Evolutionary conservation across 371 early-diverging fungal species (phyloP).

Genomic region (Rhizopus arrhizus): DNA sequence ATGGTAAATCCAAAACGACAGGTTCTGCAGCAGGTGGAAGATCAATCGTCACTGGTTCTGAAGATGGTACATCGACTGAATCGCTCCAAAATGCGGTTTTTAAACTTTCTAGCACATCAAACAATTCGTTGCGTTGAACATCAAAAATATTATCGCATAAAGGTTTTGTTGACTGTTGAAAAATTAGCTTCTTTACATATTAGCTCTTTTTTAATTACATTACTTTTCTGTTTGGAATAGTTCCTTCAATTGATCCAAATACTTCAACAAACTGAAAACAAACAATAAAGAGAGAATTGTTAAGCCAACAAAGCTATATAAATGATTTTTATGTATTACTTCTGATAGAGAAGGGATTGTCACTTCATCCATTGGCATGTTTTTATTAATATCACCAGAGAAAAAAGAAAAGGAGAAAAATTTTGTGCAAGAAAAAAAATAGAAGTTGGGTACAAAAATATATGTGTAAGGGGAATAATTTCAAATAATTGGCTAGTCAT

Average conservation of each 20-base stretch:
- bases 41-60: not conserved
- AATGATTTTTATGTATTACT: conserved; percentile 6
- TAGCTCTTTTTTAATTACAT: not conserved
- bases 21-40: not conserved
- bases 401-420: conserved; percentile 5
- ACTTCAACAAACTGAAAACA: conserved; percentile 2
- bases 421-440: conserved; percentile 8
- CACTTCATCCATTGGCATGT: conserved; percentile 1
- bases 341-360: conserved; percentile 11
- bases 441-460: not conserved
- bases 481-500: conserved; percentile 13
- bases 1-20: not conserved
- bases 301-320: not conserved
- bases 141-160: conserved; percentile 35
- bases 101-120: conserved; percentile 25
- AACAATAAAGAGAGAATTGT: not conserved
- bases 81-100: conserved; percentile 25
- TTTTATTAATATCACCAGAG: conserved; percentile 2
- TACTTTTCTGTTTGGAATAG: conserved; percentile 2
- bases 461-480: not conserved
- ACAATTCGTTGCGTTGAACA: conserved; percentile 30
- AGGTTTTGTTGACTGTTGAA: conserved; percentile 7
- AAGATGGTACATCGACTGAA: not conserved
- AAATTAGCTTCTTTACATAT: not conserved
- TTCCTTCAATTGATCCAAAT: conserved; percentile 9